Base-by-base conservation (phyloP, 768 basidiomycete species). In the Lactifluus subvellereus region DNA sequence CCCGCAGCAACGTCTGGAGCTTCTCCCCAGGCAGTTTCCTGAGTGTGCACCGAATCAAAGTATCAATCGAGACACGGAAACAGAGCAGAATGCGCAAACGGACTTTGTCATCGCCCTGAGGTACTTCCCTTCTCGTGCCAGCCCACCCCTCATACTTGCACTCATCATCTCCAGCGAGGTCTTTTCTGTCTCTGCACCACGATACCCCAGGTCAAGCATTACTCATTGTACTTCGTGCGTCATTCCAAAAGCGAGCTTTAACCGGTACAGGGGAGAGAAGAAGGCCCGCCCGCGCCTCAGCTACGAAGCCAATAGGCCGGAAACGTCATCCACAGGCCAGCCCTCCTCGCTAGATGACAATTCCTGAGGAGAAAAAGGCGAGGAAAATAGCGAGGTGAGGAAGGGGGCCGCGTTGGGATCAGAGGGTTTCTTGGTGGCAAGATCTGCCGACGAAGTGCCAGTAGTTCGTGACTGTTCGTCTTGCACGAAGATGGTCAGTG, bases 71-170 rank as follows among this genome's bases (percentile, higher is more conserved):
- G 27, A 27, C 27, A 27, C 27, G 27, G 27, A 27, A 27, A 27
- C 27, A 27, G 27, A 27, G 30, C 6, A 4, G 7, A 8, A 18
- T 33, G 32, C 43, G 27, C 6, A 1, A 57, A 71, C 79, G 51
- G 64, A 87, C 84, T 74, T 81, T 52, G 82, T 71, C 52, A 80
- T 76, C n/a, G 72, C 72, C 8, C 76, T 79, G 9, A 86, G 70
- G 63, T 77, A 72, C 58, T 77, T 82, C 30, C 79, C 71, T 50
- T 81, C 78, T 43, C 72, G 77, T 1, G 69, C 72, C 13, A 81
- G 66, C 5, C 76, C 75, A 4, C 82, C 83, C 20, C 75, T 75
- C 48, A 87, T 64, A 22, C 77, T 72, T 8, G 74, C 69, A n/a
- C 77, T 71, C 74, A 86, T 80, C 38, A 81, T 67, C 27, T 79